Evolutionary conservation across 148 eudicot species (phyloP).

Genomic region (Nyssa sinensis): DNA sequence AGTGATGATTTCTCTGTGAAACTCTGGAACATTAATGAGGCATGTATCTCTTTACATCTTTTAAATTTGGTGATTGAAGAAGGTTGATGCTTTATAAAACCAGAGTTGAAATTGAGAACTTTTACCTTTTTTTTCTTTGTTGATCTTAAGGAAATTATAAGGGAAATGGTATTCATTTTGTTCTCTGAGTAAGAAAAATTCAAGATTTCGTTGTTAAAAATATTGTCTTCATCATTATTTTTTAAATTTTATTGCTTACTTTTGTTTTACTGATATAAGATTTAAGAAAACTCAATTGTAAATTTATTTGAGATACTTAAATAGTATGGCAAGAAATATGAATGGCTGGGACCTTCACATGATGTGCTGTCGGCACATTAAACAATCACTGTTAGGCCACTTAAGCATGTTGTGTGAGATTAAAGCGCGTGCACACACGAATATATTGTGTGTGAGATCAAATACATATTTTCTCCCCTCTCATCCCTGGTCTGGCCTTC

Average conservation of each 20-base stretch:
- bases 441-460: too few relatives aligned
- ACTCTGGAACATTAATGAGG: slow-evolving; percentile 89
- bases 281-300: neutral
- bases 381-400: neutral
- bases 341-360: neutral
- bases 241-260: too few relatives aligned
- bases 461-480: neutral
- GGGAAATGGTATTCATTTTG: too few relatives aligned
- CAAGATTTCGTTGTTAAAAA: neutral
- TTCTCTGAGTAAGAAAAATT: too few relatives aligned
- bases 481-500: slow-evolving; percentile 5
- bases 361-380: neutral
- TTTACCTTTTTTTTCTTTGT: neutral
- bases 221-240: neutral
- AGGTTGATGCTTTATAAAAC: neutral
- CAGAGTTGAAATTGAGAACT: neutral
- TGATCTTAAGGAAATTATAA: neutral
- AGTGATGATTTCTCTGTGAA: slow-evolving; percentile 83
- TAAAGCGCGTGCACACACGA: too few relatives aligned
- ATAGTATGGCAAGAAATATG: neutral
- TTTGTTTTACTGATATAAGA: too few relatives aligned
- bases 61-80: slow-evolving; percentile 7
- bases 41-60: slow-evolving; percentile 20
- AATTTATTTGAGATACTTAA: too few relatives aligned
- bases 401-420: neutral